Evolutionary conservation across 805 yeast genomes (phyloP).

Genomic region (Candida manassasensis): DNA sequence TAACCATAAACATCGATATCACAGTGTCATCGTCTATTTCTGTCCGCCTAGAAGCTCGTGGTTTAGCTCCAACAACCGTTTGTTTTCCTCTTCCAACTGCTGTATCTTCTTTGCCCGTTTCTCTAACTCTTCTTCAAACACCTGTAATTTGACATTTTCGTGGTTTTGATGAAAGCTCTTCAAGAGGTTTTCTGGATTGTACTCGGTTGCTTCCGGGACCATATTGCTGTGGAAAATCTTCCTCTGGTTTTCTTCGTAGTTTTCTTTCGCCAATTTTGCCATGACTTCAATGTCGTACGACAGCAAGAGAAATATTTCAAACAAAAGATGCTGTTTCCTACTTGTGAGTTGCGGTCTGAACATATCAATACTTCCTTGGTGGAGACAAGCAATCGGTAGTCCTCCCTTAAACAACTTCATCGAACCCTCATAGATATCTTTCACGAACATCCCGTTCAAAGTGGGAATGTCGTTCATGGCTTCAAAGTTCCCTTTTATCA

Average conservation of each 20-base stretch:
- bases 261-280: constrained; percentile 17
- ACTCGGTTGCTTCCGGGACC: neutral
- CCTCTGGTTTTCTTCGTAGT: constrained; percentile 12
- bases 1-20: too few species aligned
- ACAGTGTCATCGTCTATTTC: neutral
- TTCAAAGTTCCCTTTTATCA: constrained; percentile 13
- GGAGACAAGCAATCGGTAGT: neutral
- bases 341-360: neutral
- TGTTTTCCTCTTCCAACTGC: constrained; percentile 22
- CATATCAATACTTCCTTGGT: neutral
- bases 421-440: constrained; percentile 16
- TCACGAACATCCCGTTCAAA: constrained; percentile 22
- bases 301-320: constrained; percentile 18
- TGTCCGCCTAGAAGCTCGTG: constrained; percentile 19
- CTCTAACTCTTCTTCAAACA: constrained; percentile 19
- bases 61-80: constrained; percentile 26
- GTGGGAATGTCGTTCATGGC: constrained; percentile 20
- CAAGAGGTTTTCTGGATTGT: constrained; percentile 6
- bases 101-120: constrained; percentile 19
- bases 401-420: constrained; percentile 11
- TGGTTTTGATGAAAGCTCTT: constrained; percentile 13
- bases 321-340: constrained; percentile 16
- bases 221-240: constrained; percentile 3
- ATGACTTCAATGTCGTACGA: constrained; percentile 20
- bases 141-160: constrained; percentile 14